phyloP scores from a whole-genome alignment of 495 filamentous ascomycete genomes.

The Podospora anserina region DNA sequence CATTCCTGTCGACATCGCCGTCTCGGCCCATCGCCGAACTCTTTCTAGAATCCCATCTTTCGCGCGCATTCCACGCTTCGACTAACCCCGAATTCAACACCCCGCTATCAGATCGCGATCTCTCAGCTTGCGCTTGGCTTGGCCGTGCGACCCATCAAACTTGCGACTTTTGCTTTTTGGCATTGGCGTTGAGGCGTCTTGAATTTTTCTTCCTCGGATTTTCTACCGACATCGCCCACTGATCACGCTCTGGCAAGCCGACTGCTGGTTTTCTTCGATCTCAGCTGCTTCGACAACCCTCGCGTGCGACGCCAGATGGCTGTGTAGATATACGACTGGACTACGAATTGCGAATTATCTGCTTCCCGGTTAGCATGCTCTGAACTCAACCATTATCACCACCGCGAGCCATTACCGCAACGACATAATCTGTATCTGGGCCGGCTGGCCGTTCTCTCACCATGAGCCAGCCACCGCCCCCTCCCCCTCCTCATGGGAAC shows the following conservation, averaged over 20 bases:
- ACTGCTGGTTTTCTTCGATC: no score
- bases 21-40: not conserved
- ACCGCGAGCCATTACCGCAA: not conserved
- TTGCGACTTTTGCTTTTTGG: conserved; percentile 18
- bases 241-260: no score
- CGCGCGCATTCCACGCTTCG: not conserved
- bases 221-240: not conserved
- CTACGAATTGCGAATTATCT: not conserved
- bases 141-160: not conserved
- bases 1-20: conserved; percentile 10
- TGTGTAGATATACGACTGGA: not conserved
- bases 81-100: not conserved
- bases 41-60: not conserved
- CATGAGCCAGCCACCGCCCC: conserved; percentile 52
- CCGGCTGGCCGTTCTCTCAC: conserved; percentile 23
- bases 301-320: not conserved
- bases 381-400: not conserved
- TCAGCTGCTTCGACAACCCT: not conserved
- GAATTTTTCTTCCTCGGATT: conserved; percentile 13
- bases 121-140: not conserved
- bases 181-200: conserved; percentile 18
- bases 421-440: conserved; percentile 6
- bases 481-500: conserved; percentile 68
- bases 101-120: not conserved
- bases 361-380: not conserved